These are phyloP conservation scores for Blastobotrys mokoenaii DNA, from an alignment of 805 yeast genomes.

Conservation along the genomic window DNA sequence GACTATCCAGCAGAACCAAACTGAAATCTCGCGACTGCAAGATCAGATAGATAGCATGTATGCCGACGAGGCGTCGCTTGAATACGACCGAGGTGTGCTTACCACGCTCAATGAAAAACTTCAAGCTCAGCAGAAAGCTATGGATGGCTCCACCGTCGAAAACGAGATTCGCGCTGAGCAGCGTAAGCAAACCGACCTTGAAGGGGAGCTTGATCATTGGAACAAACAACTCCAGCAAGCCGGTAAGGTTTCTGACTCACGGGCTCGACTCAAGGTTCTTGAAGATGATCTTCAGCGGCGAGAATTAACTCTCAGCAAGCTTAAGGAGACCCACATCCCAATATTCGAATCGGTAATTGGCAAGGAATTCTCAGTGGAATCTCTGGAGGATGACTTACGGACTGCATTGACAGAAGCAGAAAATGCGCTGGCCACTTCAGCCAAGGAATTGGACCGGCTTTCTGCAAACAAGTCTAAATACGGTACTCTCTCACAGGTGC, in stretches of 20 bases:
- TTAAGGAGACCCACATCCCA: no score
- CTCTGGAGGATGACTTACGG: background rate
- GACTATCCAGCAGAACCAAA: constrained; percentile 13
- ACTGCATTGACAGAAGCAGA: background rate
- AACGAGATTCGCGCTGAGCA: constrained; percentile 6
- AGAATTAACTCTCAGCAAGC: no score
- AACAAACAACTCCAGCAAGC: constrained; percentile 42
- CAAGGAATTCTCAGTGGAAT: background rate
- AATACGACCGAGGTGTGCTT: constrained; percentile 37
- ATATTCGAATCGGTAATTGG: no score
- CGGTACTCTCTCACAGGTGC: no score
- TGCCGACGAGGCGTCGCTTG: constrained; percentile 40
- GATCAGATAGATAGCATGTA: constrained; percentile 32
- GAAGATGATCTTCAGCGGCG: background rate
- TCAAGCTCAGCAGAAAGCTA: constrained; percentile 11
- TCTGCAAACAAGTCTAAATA: no score
- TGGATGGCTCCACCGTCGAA: constrained; percentile 3
- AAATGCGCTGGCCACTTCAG: background rate
- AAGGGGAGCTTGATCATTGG: constrained; percentile 39
- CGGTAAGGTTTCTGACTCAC: constrained; percentile 49
- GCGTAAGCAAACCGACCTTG: constrained; percentile 12
- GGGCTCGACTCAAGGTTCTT: constrained; percentile 12
- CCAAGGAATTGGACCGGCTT: background rate
- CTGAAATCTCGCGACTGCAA: constrained; percentile 33
- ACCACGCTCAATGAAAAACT: constrained; percentile 32